Evolutionary conservation across 768 basidiomycete genomes (phyloP), one percentile per base, ranked within the genome.

Genomic region (Sporobolomyces phaffii): DNA sequence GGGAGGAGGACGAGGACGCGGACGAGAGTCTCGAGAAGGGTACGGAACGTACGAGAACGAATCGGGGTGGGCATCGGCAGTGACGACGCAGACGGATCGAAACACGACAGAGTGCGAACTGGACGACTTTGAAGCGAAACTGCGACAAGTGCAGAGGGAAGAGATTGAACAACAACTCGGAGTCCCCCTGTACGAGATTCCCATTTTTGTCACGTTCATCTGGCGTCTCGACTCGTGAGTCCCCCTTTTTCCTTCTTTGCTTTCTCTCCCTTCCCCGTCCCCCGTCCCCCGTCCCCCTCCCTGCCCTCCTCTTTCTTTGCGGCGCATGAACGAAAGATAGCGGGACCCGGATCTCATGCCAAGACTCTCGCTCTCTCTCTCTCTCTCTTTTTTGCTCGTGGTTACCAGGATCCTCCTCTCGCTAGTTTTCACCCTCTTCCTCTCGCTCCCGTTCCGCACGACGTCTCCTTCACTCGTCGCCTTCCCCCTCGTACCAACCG

Each of bases 361-460:
- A n/a, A n/a, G n/a, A n/a, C n/a, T n/a, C n/a, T n/a, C n/a, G n/a
- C n/a, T n/a, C n/a, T n/a, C n/a, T n/a, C n/a, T n/a, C n/a, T n/a
- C n/a, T n/a, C n/a, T n/a, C n/a, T n/a, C n/a, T n/a, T n/a, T n/a
- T n/a, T n/a, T 48, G 1, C 41, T 31, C 57, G 18, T n/a, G 2
- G 24, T 9, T 7, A 52, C n/a, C 68, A 74, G 73, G 20, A 70
- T 69, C 33, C 71, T 74, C 18, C 68, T 74, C 56, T 64, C 69
- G 5, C 65, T 70, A 34, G 51, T 67, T 51, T 60, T 74, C 49
- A 74, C 71, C 18, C 66, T 74, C 29, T 33, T 72, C 31, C 60
- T 74, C 26, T 70, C 73, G 28, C 73, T 74, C 22, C 73, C 73
- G 24, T 72, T 74, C 68, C 70, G 69, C 54, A 65, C 69, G 15